phyloP scores from a whole-genome alignment of 371 early-diverging fungal genomes.

The Rhizopus delemar region DNA sequence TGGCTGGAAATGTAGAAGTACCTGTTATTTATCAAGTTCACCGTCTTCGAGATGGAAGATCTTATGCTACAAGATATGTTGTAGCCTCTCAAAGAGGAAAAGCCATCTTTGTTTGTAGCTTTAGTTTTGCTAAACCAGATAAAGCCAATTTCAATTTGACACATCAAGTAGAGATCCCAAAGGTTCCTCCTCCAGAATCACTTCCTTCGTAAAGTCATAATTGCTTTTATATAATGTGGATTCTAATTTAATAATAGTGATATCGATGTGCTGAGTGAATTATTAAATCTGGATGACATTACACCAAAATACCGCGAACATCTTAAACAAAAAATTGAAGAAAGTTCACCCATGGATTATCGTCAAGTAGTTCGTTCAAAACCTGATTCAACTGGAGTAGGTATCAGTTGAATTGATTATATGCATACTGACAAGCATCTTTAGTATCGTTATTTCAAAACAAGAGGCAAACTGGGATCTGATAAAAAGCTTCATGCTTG shows the following conservation, averaged over 20 bases:
- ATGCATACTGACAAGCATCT: too few relatives aligned
- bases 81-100: constrained; percentile 49
- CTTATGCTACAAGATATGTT: constrained; percentile 48
- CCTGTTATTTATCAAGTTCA: constrained; percentile 53
- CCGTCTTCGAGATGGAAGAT: constrained; percentile 48
- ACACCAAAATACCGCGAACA: constrained; percentile 48
- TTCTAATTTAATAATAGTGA: constrained; percentile 22
- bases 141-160: constrained; percentile 23
- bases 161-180: constrained; percentile 38
- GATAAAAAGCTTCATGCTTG: constrained; percentile 70
- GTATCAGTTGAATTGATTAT: background rate
- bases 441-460: constrained; percentile 69
- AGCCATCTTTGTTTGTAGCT: constrained; percentile 47
- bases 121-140: constrained; percentile 42
- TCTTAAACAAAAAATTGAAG: constrained; percentile 41
- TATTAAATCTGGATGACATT: constrained; percentile 47
- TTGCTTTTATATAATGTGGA: too few relatives aligned
- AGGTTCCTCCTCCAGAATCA: constrained; percentile 61
- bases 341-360: constrained; percentile 41
- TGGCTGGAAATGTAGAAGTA: constrained; percentile 40
- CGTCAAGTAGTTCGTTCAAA: constrained; percentile 16
- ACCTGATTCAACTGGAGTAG: constrained; percentile 8
- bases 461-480: constrained; percentile 64
- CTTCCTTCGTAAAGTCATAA: constrained; percentile 45
- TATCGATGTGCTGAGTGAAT: constrained; percentile 40